Conservation (phyloP, 129 eudicot species). For the Pseudognaphalium luteoalbum region DNA sequence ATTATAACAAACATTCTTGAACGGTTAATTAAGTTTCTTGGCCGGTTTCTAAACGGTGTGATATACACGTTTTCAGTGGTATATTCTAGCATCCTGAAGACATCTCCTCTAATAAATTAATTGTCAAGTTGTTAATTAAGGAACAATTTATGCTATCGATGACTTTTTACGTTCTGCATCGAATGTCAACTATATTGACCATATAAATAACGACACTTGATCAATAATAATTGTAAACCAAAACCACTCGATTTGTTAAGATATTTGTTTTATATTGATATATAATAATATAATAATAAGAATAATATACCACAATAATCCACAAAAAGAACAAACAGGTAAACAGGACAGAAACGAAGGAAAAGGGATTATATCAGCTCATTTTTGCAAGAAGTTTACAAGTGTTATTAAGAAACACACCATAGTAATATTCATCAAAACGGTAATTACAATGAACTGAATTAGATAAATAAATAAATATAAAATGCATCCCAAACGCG, state of each 20-base stretch:
- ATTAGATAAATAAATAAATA: not conserved
- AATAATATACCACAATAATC: not conserved
- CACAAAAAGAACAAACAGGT: not conserved
- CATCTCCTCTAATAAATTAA: no score
- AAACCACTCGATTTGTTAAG: no score
- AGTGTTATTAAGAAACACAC: not conserved
- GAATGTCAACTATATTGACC: no score
- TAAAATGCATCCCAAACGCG: not conserved
- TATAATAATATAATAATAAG: no score
- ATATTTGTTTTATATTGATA: no score
- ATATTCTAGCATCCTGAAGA: not conserved
- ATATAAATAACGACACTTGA: not conserved
- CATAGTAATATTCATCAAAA: not conserved
- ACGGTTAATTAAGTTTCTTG: not conserved
- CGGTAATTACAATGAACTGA: not conserved
- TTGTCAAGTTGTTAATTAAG: no score
- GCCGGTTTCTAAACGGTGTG: not conserved
- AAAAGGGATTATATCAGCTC: not conserved
- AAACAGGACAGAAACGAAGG: not conserved
- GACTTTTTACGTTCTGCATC: no score
- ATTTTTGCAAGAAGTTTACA: no score
- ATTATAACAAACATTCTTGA: no score
- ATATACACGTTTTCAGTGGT: not conserved
- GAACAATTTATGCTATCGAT: no score
- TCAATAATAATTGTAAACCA: not conserved